Conservation (phyloP, 805 yeast species). For the Babjeviella inositovora region DNA sequence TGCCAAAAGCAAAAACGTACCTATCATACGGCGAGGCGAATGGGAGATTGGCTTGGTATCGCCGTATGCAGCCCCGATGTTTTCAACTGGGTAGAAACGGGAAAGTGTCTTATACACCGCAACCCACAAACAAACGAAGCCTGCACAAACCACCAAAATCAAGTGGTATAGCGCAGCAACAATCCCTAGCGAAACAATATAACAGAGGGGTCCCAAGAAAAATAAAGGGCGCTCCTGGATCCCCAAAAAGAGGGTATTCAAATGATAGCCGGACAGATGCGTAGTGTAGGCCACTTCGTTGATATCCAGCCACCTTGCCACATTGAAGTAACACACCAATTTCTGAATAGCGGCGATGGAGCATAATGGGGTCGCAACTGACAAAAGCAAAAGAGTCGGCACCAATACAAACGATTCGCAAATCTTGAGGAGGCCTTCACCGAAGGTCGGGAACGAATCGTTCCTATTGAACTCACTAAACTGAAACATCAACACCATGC, state of each 20-base stretch:
- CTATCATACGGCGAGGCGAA: slow-evolving; percentile 11
- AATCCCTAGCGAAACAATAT: slow-evolving; percentile 23
- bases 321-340: slow-evolving; percentile 30
- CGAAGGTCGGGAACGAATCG: slow-evolving; percentile 23
- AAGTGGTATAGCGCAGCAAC: slow-evolving; percentile 18
- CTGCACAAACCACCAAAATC: slow-evolving; percentile 5
- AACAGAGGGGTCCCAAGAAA: slow-evolving; percentile 43
- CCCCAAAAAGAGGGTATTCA: slow-evolving; percentile 56
- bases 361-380: slow-evolving; percentile 19
- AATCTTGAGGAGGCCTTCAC: slow-evolving; percentile 23
- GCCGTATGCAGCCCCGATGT: no score
- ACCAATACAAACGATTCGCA: slow-evolving; percentile 11
- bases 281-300: slow-evolving; percentile 22
- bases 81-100: no score
- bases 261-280: slow-evolving; percentile 11
- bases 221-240: slow-evolving; percentile 37
- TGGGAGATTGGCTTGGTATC: no score
- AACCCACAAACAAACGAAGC: neutral
- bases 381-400: slow-evolving; percentile 8
- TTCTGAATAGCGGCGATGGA: slow-evolving; percentile 15
- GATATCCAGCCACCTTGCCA: slow-evolving; percentile 29
- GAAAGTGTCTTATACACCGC: slow-evolving; percentile 1
- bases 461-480: slow-evolving; percentile 21
- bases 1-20: slow-evolving; percentile 17
- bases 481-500: slow-evolving; percentile 39